Percentiles rank a stretch among this genome's conserved stretches.
These are phyloP conservation scores for Trichoderma koningii DNA, from an alignment of 2,329 filamentous ascomycete genomes.

Conservation along the genomic window DNA sequence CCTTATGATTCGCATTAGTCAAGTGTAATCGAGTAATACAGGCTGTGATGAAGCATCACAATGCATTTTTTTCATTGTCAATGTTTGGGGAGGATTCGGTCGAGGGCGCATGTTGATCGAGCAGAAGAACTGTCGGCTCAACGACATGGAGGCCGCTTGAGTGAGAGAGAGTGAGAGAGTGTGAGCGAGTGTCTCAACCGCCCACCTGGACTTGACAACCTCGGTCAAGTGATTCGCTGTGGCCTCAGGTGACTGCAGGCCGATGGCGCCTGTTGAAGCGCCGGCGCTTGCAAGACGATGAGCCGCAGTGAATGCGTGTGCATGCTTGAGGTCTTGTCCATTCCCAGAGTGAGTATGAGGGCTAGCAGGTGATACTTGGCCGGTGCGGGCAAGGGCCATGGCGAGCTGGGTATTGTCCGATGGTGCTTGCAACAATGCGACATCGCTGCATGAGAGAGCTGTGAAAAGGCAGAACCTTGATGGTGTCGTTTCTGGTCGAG, in stretches of 20 bases:
- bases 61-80: too few relatives aligned
- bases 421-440: not conserved
- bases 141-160: not conserved
- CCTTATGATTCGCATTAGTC: too few relatives aligned
- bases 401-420: not conserved
- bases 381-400: constrained; percentile 2
- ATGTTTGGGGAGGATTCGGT: too few relatives aligned
- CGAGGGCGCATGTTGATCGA: not conserved
- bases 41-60: too few relatives aligned
- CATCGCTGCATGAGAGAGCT: too few relatives aligned
- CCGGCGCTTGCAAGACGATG: constrained; percentile 5
- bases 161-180: too few relatives aligned
- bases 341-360: not conserved
- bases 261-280: constrained; percentile 6
- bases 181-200: constrained; percentile 19
- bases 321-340: not conserved
- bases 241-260: constrained; percentile 19
- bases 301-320: constrained; percentile 1
- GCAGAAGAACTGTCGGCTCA: constrained; percentile 5
- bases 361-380: constrained; percentile 12
- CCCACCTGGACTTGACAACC: not conserved
- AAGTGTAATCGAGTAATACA: too few relatives aligned
- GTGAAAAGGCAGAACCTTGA: too few relatives aligned
- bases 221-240: constrained; percentile 24
- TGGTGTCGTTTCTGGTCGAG: too few relatives aligned